Base-by-base conservation (phyloP, 768 basidiomycete species). In the Tylopilus vinaceipallidus region DNA sequence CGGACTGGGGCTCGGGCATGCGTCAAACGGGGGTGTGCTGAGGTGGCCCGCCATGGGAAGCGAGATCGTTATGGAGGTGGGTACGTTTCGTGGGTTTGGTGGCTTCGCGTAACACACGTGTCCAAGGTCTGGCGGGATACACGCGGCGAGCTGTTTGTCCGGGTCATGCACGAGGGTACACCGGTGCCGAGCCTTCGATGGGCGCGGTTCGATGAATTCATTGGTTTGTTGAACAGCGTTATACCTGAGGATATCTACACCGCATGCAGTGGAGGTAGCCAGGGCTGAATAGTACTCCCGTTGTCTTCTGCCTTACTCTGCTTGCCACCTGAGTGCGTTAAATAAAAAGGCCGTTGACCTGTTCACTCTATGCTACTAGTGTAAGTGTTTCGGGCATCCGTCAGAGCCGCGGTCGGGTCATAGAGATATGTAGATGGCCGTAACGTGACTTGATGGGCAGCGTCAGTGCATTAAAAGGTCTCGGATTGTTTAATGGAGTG, bases 31-130 rank as follows among this genome's bases (percentile, higher is more conserved):
- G 7, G 55, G 52, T 13, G 57, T 59, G 2, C 50, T 76, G 45
- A 69, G 74, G 30, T 79, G 77, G 77, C 77, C 78, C 0, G 74
- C 78, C 0, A 62, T 77, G 47, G 75, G 75, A 3, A 72, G 71
- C 16, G 75, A 77, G 55, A 68, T 76, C n/a, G 49, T 74, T 42
- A 71, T 75, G 64, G 75, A 77, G 72, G 75, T 70, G 50, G 34
- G 70, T 49, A n/a, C 2, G 6, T 3, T 11, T n/a, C 33, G 4
- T 26, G 10, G 10, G n/a, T 45, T 9, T 42, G 19, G 40, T 42
- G 32, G 41, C 1, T 16, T 10, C 5, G 8, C 7, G 14, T 51
- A 14, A 58, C 33, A 4, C 22, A n/a, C n/a, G n/a, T 46, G 12
- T 14, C 39, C 19, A 38, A 78, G 76, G 71, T 77, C 17, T 78